phyloP scores from a whole-genome alignment of 805 yeast species.

The Barnettozyma sp. region DNA sequence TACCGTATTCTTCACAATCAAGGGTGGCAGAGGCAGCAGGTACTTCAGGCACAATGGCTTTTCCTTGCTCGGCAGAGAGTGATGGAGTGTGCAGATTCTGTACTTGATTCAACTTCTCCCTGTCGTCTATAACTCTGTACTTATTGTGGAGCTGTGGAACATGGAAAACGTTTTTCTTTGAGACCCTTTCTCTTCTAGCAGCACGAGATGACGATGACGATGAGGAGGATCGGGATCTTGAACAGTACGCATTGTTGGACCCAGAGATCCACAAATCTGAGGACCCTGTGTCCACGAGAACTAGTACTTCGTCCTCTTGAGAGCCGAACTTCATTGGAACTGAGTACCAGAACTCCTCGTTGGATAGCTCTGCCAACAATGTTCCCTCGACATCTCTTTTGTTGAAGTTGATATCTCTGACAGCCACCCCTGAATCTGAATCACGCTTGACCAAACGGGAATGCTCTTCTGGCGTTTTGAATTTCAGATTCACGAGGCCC shows the following conservation, averaged over 20 bases:
- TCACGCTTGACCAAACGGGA: neutral
- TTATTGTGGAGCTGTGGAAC: conserved; percentile 6
- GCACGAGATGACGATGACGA: too few species aligned
- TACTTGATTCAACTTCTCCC: neutral
- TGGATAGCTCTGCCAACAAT: conserved; percentile 2
- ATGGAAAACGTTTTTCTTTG: conserved; percentile 10
- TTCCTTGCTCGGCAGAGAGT: neutral
- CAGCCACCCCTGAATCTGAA: neutral
- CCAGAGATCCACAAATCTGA: conserved; percentile 30
- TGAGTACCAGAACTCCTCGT: conserved; percentile 11
- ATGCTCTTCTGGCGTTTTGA: neutral
- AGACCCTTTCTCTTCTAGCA: neutral
- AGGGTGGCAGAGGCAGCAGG: conserved; percentile 18
- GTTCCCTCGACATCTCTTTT: conserved; percentile 7
- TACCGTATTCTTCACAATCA: conserved; percentile 30
- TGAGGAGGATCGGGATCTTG: neutral
- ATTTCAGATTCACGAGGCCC: neutral
- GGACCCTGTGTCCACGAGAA: conserved; percentile 30
- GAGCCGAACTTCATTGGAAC: conserved; percentile 12
- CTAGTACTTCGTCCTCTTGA: conserved; percentile 19
- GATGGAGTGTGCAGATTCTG: neutral
- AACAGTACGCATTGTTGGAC: conserved; percentile 26
- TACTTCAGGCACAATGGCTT: neutral
- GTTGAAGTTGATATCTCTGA: neutral
- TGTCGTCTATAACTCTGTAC: conserved; percentile 7